phyloP scores from a whole-genome alignment of 495 filamentous ascomycete species.

The Neurospora sp. region DNA sequence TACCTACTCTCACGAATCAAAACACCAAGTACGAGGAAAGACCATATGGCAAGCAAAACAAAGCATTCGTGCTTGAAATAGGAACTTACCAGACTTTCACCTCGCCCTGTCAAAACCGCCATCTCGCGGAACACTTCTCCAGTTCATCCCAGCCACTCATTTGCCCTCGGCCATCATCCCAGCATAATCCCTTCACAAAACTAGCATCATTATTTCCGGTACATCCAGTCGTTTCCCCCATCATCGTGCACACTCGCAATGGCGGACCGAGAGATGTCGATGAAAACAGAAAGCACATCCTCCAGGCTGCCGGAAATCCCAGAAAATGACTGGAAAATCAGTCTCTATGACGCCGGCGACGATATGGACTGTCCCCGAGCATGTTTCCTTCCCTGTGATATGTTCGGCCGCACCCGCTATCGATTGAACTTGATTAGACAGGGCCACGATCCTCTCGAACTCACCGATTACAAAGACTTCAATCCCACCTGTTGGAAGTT shows the following conservation, averaged over 20 bases:
- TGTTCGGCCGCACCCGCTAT: conserved; percentile 14
- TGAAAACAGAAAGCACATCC: not conserved
- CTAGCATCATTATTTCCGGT: not conserved
- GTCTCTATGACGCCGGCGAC: conserved; percentile 12
- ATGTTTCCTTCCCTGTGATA: conserved; percentile 14
- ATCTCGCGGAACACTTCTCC: not conserved
- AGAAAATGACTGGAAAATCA: conserved; percentile 9
- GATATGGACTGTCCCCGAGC: conserved; percentile 10
- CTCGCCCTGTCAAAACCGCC: not conserved
- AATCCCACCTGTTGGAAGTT: conserved; percentile 13
- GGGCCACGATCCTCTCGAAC: conserved; percentile 10
- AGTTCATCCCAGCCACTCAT: not conserved
- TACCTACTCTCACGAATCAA: not conserved
- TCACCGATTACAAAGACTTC: conserved; percentile 10
- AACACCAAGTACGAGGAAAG: not conserved
- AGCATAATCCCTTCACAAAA: not conserved
- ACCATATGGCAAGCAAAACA: not conserved
- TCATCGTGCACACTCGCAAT: not conserved
- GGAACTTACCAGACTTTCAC: not conserved
- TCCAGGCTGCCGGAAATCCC: not conserved
- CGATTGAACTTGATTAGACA: conserved; percentile 8
- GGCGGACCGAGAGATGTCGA: not conserved
- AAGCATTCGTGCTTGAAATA: not conserved
- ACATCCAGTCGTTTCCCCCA: not conserved
- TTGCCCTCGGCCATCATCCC: not conserved